Base-by-base conservation (phyloP, 257 asterid genomes). In the Cordia subcordata region DNA sequence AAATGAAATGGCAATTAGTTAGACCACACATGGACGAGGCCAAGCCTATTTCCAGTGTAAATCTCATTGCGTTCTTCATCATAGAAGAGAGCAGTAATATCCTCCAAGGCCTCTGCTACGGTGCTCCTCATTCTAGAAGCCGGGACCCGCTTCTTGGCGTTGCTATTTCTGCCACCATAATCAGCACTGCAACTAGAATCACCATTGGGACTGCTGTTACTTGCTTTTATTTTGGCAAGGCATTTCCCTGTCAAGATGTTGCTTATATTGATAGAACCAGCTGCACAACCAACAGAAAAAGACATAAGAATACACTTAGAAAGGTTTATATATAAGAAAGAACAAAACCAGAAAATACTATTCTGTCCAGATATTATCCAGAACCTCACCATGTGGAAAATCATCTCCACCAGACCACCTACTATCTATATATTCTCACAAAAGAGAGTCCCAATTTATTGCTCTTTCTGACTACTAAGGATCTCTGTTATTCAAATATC, bases 1-100 rank as follows among this genome's bases (percentile, higher is more conserved):
- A 44, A 16, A 55, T 50, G 49, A 47, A 54, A 39, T 60, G 12
- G 49, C 66, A 20, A 63, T 81, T 75, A 93, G 84, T 86, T 93
- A 27, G 97, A 80, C 99, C 99, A 93, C 21, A 93, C 97, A 65
- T 93, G 99, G 60, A 93, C 87, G 59, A 87, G 80, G 18, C 97
- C 99, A 46, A 53, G 77, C 80, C 85, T 82, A 54, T 89, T 93
- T 39, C 97, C 97, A 0, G 99, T 93, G 65, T 89, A 93, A 56
- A 93, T 89, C 74, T 93, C 99, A n/a, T 93, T 93, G 40, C 97
- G 95, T 57, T 93, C 99, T 77, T 93, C 99, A 39, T 93, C 94
- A 8, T 93, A 93, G 79, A 85, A 93, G 62, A 93, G 96, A 50
- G 97, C 95, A 14, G 99, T 93, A 68, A 89, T 89, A 61, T 89